Evolutionary conservation across 2,329 filamentous ascomycete genomes (phyloP).

Genomic region (Penicillium corylophilum): DNA sequence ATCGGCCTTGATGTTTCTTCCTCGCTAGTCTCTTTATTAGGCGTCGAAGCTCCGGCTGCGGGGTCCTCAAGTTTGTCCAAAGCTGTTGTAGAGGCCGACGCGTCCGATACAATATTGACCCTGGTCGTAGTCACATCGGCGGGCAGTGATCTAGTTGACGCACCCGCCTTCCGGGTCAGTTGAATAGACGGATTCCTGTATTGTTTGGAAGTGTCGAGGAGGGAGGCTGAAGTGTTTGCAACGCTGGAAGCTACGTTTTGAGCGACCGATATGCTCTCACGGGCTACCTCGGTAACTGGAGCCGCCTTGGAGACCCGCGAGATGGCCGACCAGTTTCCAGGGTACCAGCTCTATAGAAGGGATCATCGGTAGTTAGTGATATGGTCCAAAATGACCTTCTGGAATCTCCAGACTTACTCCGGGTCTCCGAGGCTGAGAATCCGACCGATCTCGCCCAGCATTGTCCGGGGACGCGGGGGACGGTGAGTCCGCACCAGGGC

Average conservation of each 20-base stretch:
- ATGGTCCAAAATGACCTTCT: background rate
- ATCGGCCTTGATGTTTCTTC: slow-evolving; percentile 11
- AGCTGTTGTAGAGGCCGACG: slow-evolving; percentile 33
- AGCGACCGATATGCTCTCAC: slow-evolving; percentile 50
- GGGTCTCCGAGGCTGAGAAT: slow-evolving; percentile 27
- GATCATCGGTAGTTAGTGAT: slow-evolving; percentile 10
- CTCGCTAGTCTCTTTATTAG: slow-evolving; percentile 19
- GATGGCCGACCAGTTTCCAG: slow-evolving; percentile 44
- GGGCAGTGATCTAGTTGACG: slow-evolving; percentile 46
- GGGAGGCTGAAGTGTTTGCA: slow-evolving; percentile 32
- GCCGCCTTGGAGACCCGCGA: slow-evolving; percentile 45
- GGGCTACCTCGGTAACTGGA: slow-evolving; percentile 50
- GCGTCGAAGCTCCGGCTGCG: slow-evolving; percentile 8
- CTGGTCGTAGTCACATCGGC: slow-evolving; percentile 46
- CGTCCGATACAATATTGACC: slow-evolving; percentile 46
- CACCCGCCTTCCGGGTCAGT: slow-evolving; percentile 42
- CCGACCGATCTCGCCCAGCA: slow-evolving; percentile 26
- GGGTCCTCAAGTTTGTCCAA: slow-evolving; percentile 20
- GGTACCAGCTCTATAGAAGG: slow-evolving; percentile 43
- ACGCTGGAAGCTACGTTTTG: slow-evolving; percentile 38
- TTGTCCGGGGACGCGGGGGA: slow-evolving; percentile 24
- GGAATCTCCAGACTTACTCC: slow-evolving; percentile 27
- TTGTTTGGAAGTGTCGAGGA: slow-evolving; percentile 26
- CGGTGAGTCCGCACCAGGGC: slow-evolving; percentile 33
- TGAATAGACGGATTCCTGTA: slow-evolving; percentile 40